Conservation (phyloP, 2,329 filamentous ascomycete species). For the Scedosporium dehoogii region DNA sequence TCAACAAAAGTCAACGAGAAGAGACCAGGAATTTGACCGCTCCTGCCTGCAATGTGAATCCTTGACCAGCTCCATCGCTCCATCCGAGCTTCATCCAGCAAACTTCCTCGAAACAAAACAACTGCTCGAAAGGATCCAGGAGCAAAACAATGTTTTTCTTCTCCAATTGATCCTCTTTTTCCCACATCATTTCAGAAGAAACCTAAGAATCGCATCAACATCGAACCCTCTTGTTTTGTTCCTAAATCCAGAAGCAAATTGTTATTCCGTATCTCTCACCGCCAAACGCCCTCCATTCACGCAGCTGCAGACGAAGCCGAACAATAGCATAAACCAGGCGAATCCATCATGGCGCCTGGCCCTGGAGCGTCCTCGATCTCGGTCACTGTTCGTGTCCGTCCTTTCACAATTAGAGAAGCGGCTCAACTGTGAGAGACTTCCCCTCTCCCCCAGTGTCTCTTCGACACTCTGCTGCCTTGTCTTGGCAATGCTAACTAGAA, state of each 20-base stretch:
- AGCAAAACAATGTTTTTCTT: background rate
- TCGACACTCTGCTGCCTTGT: background rate
- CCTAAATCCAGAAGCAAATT: background rate
- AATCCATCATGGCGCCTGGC: slow-evolving; percentile 16
- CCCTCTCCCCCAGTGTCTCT: background rate
- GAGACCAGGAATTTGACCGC: background rate
- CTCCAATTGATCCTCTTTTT: background rate
- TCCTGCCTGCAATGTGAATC: background rate
- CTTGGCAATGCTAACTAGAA: background rate
- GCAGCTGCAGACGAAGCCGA: background rate
- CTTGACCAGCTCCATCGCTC: background rate
- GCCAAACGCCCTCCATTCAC: background rate
- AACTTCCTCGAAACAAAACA: background rate
- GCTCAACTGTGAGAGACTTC: slow-evolving; percentile 62
- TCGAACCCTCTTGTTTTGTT: background rate
- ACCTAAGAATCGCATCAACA: background rate
- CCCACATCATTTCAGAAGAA: background rate
- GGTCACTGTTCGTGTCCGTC: slow-evolving; percentile 56
- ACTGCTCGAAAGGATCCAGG: background rate
- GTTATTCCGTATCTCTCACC: background rate
- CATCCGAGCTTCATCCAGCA: background rate
- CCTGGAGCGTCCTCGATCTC: slow-evolving; percentile 48
- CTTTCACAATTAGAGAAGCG: slow-evolving; percentile 81
- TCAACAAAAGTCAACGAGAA: background rate
- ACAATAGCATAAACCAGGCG: background rate